A percentile compares a stretch with the other conserved stretches of the same genome.
Evolutionary conservation across 768 basidiomycete species (phyloP).

Genomic region (Suillus brevipes): DNA sequence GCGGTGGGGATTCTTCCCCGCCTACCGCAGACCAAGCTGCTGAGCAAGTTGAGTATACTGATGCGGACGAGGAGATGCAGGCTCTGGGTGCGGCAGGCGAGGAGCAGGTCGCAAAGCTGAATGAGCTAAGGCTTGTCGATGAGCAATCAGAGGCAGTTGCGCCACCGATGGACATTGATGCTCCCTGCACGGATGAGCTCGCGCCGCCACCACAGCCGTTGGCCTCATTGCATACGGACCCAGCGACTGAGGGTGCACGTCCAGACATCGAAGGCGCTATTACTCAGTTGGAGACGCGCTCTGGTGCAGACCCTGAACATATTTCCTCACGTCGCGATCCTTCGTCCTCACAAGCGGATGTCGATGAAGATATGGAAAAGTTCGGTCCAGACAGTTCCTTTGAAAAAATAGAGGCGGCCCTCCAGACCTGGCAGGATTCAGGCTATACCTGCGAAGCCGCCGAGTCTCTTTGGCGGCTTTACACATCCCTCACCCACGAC

Average conservation of each 20-base stretch:
- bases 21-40: slow-evolving; percentile 37
- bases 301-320: slow-evolving; percentile 5
- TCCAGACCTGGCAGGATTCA: slow-evolving; percentile 26
- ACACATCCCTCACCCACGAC: slow-evolving; percentile 87
- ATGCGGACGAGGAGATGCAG: slow-evolving; percentile 74
- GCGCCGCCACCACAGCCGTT: slow-evolving; percentile 19
- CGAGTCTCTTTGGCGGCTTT: slow-evolving; percentile 86
- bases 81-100: slow-evolving; percentile 86
- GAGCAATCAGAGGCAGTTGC: slow-evolving; percentile 42
- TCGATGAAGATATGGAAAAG: slow-evolving; percentile 28
- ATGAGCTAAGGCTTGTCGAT: slow-evolving; percentile 77
- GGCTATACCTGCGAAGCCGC: slow-evolving; percentile 58
- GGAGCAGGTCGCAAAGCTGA: slow-evolving; percentile 78
- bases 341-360: slow-evolving; percentile 31
- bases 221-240: slow-evolving; percentile 28
- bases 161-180: slow-evolving; percentile 52
- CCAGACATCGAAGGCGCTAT: slow-evolving; percentile 49
- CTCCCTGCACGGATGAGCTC: slow-evolving; percentile 35
- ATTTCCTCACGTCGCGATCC: slow-evolving; percentile 23
- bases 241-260: slow-evolving; percentile 25
- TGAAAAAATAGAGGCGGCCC: slow-evolving; percentile 22
- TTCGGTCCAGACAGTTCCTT: slow-evolving; percentile 15
- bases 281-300: slow-evolving; percentile 32
- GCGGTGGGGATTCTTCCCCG: slow-evolving; percentile 36
- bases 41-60: slow-evolving; percentile 76